A percentile compares a stretch with the other conserved stretches of the same genome.
Conservation (phyloP, 352 stramenopile genomes). For the Sclerospora graminicola region DNA sequence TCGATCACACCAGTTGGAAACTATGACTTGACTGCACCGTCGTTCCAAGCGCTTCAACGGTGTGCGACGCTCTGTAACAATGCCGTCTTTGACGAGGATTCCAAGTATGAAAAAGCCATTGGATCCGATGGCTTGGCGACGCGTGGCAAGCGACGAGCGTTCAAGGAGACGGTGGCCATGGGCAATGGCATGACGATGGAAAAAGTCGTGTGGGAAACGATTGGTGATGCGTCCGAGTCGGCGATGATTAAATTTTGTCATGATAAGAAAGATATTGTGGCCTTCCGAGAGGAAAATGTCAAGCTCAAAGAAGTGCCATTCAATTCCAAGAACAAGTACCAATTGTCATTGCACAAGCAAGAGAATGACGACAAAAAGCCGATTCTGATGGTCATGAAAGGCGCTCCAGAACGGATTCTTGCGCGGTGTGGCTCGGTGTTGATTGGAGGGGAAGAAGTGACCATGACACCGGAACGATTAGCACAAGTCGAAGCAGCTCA, state of each 20-base stretch:
- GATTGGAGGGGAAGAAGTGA: slow-evolving; percentile 18
- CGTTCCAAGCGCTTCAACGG: slow-evolving; percentile 57
- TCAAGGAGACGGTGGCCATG: slow-evolving; percentile 43
- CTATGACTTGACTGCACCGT: slow-evolving; percentile 38
- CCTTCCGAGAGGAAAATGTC: too few relatives aligned
- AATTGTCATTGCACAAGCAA: slow-evolving; percentile 68
- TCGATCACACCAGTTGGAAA: slow-evolving; percentile 74
- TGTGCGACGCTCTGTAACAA: slow-evolving; percentile 89
- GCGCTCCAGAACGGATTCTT: slow-evolving; percentile 92
- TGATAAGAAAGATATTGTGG: slow-evolving; percentile 71
- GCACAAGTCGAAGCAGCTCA: slow-evolving; percentile 42
- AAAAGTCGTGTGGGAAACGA: slow-evolving; percentile 53
- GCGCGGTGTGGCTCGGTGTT: too few relatives aligned
- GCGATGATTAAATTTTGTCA: slow-evolving; percentile 84
- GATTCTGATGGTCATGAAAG: slow-evolving; percentile 89
- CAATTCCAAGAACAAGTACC: too few relatives aligned
- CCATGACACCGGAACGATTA: slow-evolving; percentile 46
- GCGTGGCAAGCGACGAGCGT: slow-evolving; percentile 40
- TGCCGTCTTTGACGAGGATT: slow-evolving; percentile 44
- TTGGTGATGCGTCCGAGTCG: slow-evolving; percentile 69
- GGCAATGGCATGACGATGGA: slow-evolving; percentile 31
- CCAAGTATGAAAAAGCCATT: slow-evolving; percentile 63
- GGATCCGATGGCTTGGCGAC: slow-evolving; percentile 28
- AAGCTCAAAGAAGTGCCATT: too few relatives aligned
- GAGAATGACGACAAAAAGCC: slow-evolving; percentile 57